Evolutionary conservation across 2,329 filamentous ascomycete genomes (phyloP), one percentile per base, ranked within the genome.

Genomic region (Tolypocladium ovalisporum): DNA sequence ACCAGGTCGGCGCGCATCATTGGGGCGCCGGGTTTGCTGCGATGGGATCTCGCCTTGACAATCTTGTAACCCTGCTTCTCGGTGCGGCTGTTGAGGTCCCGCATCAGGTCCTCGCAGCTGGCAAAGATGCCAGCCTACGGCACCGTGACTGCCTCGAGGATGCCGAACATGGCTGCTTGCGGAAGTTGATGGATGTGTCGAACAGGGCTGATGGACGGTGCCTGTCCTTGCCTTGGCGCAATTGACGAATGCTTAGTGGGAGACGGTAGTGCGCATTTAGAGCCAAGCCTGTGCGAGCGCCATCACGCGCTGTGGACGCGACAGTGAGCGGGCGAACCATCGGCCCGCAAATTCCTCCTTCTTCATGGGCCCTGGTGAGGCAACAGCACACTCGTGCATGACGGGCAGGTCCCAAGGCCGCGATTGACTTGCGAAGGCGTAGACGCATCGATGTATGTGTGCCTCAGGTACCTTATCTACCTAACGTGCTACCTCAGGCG

Each of bases 1-100:
- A 76, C 74, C 2, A 76, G 70, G 63, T 76, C 74, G 59, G 71
- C 74, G 58, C 74, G 71, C 37, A 76, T 71, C 55, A 76, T 75
- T 39, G 71, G 69, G 49, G 72, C 74, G 52, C 71, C 71, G 58
- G 74, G 68, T 55, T 73, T 70, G 58, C 70, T 69, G 59, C 74
- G 72, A 63, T 76, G 73, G 32, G 73, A 75, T 58, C 74, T 68
- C 35, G 71, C 68, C 63, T 76, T 76, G 67, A 76, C 74, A 56
- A 76, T 71, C 60, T 75, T 76, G 70, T 75, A 76, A 58, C 74
- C 74, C 58, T 76, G 70, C 62, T 74, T 75, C 58, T 72, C 67
- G 68, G 76, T 75, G 37, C 70, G 71, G 55, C 67, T 66, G 59
- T 70, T 75, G 42, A 76, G 66, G 39, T 73, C 67, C 47, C 66